A percentile compares a stretch with the other conserved stretches of the same genome.
Conservation (phyloP, 345 rosid genomes). For the Citrus medica region DNA sequence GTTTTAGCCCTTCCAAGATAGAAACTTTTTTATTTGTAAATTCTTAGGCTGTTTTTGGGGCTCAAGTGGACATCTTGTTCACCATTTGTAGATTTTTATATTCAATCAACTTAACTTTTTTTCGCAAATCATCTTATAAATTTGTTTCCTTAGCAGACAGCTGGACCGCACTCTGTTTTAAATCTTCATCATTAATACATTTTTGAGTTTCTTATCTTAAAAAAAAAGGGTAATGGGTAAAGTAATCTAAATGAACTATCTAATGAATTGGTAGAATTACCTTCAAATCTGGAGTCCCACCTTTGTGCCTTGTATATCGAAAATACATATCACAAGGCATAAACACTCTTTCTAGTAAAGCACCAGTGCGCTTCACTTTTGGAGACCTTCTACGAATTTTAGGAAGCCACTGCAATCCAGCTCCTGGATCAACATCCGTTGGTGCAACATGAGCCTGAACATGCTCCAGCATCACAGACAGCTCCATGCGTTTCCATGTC, state of each 20-base stretch:
- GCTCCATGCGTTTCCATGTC: conserved; percentile 88
- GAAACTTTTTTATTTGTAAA: too few relatives aligned
- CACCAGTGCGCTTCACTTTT: conserved; percentile 96
- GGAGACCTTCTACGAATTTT: conserved; percentile 84
- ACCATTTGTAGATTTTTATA: too few relatives aligned
- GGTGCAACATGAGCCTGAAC: conserved; percentile 99
- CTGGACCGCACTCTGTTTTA: too few relatives aligned
- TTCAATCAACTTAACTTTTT: too few relatives aligned
- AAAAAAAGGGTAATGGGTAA: not conserved
- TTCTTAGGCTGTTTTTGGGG: too few relatives aligned
- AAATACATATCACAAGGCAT: conserved; percentile 99
- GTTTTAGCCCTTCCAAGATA: too few relatives aligned
- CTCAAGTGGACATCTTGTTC: too few relatives aligned
- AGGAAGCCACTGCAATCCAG: conserved; percentile 99
- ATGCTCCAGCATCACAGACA: conserved; percentile 93
- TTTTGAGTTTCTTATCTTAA: too few relatives aligned
- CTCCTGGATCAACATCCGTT: conserved; percentile 99
- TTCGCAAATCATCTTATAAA: too few relatives aligned
- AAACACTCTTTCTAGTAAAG: conserved; percentile 96
- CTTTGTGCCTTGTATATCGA: conserved; percentile 93
- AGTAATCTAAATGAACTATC: conserved; percentile 9
- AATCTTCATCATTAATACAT: too few relatives aligned
- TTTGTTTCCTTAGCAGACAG: too few relatives aligned
- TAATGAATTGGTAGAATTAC: conserved; percentile 32
- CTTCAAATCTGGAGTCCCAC: conserved; percentile 94